Evolutionary conservation across 2,329 filamentous ascomycete genomes (phyloP).

Genomic region (Domatiomyces catenatus): DNA sequence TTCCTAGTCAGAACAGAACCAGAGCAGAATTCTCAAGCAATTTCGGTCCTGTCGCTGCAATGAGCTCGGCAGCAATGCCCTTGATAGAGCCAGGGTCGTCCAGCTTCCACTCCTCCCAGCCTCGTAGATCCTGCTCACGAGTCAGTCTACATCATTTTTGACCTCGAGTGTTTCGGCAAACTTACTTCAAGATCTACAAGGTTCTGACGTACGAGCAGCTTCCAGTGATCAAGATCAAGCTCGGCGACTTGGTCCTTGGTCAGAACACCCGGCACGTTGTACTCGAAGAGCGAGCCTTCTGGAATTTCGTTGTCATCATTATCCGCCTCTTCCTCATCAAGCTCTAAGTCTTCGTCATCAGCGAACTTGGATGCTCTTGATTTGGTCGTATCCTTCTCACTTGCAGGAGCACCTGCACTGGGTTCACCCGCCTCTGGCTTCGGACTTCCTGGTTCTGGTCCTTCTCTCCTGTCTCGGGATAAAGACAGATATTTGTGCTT

Average conservation of each 20-base stretch:
- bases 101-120: slow-evolving; percentile 31
- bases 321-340: slow-evolving; percentile 18
- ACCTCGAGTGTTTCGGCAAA: not conserved
- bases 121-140: slow-evolving; percentile 26
- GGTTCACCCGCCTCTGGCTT: not conserved
- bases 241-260: slow-evolving; percentile 27
- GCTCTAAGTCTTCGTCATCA: slow-evolving; percentile 16
- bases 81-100: slow-evolving; percentile 30
- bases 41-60: slow-evolving; percentile 30
- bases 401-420: slow-evolving; percentile 6
- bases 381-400: slow-evolving; percentile 7
- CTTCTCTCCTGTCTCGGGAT: slow-evolving; percentile 23
- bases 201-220: slow-evolving; percentile 26
- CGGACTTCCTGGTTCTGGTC: not conserved
- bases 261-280: slow-evolving; percentile 32
- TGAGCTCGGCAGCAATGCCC: slow-evolving; percentile 32
- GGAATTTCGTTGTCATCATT: slow-evolving; percentile 24
- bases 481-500: slow-evolving; percentile 30
- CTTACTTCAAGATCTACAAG: slow-evolving; percentile 31
- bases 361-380: slow-evolving; percentile 8
- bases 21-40: slow-evolving; percentile 22
- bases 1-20: slow-evolving; percentile 10
- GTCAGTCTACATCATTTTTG: slow-evolving; percentile 1
- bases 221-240: slow-evolving; percentile 31
- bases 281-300: slow-evolving; percentile 27